Evolutionary conservation across 371 early-diverging fungal genomes (phyloP), one percentile per base, ranked within the genome.

Genomic region (Rhizopus stolonifer): DNA sequence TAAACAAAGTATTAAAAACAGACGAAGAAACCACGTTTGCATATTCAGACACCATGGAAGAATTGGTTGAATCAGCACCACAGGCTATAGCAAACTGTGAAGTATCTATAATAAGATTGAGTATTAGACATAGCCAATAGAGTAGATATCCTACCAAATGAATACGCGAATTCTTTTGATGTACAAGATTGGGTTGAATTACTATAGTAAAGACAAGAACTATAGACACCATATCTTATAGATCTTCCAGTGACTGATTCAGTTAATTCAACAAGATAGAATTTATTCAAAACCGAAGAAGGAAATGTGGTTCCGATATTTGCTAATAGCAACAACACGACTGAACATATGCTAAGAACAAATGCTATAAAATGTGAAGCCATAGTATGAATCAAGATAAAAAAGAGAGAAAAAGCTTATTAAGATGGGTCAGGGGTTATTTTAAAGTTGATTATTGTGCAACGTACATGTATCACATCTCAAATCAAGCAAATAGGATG

Each of bases 171-270:
- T 15, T 34, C 39, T 18, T 57, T 46, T 4, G 46, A 19, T n/a
- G 61, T 64, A 33, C 71, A 70, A 4, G 57, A 60, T 23, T 48
- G 51, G 0, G 39, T 24, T 22, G 36, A 17, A 18, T 63, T 46
- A 21, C 52, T 34, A 31, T 64, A 50, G 24, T 64, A 72, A 4
- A 68, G 17, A 23, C 72, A 72, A 4, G 72, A 72, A 23, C 43
- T 63, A 19, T 68, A 72, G 21, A 68, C 43, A 26, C 72, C 72
- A 24, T 72, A 72, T 56, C 66, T 58, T 39, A 72, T 62, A 2
- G 60, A 60, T 50, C 57, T 36, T 4, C 55, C 54, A 2, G 57
- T 71, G 10, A 56, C 50, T 19, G 69, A 56, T 43, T 68, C 55
- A 19, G 45, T 51, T 2, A 61, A 34, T 49, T 61, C 38, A 4